Percentiles rank a stretch among this genome's conserved stretches.
These are phyloP conservation scores for Cryphonectria radicalis DNA, from an alignment of 2,329 filamentous ascomycete species.

Conservation along the genomic window DNA sequence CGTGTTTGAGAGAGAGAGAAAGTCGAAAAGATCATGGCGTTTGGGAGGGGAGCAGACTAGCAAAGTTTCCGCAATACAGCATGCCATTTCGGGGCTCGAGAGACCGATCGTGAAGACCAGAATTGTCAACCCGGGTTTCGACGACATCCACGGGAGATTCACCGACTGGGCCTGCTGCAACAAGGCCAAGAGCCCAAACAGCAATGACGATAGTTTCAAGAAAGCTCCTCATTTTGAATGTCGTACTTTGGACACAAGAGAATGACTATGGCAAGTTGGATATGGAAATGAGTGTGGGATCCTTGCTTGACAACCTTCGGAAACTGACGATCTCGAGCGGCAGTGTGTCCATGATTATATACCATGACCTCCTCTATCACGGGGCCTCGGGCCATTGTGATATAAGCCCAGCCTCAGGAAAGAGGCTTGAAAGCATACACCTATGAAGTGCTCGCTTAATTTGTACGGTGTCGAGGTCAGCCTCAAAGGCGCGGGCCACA, in stretches of 20 bases:
- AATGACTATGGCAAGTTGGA: slow-evolving; percentile 1
- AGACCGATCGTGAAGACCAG: not conserved
- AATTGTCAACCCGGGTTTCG: not conserved
- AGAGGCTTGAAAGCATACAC: not conserved
- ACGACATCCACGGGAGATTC: not conserved
- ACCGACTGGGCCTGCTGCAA: not conserved
- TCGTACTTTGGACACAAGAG: not conserved
- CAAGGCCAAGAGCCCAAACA: not conserved
- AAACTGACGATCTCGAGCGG: not conserved
- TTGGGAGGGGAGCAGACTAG: not conserved
- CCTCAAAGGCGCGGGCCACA: slow-evolving; percentile 2
- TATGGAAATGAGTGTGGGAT: not conserved
- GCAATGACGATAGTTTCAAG: not conserved
- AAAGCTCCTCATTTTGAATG: not conserved
- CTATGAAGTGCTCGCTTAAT: not conserved
- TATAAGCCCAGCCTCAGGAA: not conserved
- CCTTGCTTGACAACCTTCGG: not conserved
- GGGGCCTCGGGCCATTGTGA: not conserved
- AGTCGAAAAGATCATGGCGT: not conserved
- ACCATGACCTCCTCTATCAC: not conserved
- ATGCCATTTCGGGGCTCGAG: slow-evolving; percentile 6
- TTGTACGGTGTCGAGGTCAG: not conserved
- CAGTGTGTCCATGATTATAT: not conserved
- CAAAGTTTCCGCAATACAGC: slow-evolving; percentile 16
- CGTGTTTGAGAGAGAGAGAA: too few relatives aligned